Evolutionary conservation across 2,329 filamentous ascomycete species (phyloP).

Genomic region (Paecilomyces sp.): DNA sequence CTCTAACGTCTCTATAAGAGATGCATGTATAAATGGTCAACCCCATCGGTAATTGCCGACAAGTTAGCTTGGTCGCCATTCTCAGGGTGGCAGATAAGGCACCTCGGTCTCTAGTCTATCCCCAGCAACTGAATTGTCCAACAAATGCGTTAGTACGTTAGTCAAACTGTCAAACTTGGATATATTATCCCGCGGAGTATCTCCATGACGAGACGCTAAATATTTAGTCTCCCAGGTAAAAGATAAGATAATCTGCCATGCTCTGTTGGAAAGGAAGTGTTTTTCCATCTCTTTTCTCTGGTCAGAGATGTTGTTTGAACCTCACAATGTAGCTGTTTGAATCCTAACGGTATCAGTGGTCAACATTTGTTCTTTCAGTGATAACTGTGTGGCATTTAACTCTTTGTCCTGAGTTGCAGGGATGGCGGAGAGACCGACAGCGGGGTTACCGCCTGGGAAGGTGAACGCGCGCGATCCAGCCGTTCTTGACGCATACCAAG

Average conservation of each 20-base stretch:
- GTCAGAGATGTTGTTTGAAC: too few species aligned
- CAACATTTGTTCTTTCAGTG: too few species aligned
- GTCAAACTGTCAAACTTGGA: neutral
- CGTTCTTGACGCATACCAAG: neutral
- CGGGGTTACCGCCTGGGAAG: neutral
- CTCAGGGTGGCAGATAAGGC: neutral
- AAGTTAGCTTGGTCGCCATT: neutral
- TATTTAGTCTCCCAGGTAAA: neutral
- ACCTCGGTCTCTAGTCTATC: neutral
- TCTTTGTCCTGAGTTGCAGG: neutral
- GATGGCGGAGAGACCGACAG: neutral
- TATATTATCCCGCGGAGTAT: neutral
- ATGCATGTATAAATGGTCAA: neutral
- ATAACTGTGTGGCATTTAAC: too few species aligned
- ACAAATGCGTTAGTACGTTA: neutral
- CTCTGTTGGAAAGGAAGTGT: too few species aligned
- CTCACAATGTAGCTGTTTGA: too few species aligned
- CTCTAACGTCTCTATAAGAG: neutral
- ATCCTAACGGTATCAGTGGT: too few species aligned
- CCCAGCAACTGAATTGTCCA: neutral
- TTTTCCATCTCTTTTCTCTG: too few species aligned
- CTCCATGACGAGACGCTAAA: neutral
- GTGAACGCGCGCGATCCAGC: neutral
- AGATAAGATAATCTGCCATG: neutral
- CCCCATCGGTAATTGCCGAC: neutral